These are phyloP conservation scores for Cornus suecica DNA, from an alignment of 148 eudicot genomes.

Conservation along the genomic window DNA sequence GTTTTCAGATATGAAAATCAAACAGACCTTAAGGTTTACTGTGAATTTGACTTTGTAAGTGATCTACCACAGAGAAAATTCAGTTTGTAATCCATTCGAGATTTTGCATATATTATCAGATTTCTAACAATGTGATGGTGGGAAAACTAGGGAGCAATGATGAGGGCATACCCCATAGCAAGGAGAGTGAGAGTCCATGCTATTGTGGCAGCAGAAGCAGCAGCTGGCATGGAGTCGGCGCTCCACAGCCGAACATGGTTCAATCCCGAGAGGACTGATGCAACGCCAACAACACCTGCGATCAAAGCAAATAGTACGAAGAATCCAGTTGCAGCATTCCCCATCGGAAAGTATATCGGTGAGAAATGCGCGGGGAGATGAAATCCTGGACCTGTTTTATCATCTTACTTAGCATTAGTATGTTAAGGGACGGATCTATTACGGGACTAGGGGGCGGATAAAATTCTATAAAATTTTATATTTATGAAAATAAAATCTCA, in stretches of 20 bases:
- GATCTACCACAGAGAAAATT: too few relatives aligned
- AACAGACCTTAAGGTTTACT: too few relatives aligned
- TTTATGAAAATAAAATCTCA: too few relatives aligned
- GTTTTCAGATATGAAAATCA: too few relatives aligned
- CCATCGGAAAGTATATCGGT: slow-evolving; percentile 94
- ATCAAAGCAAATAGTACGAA: slow-evolving; percentile 66
- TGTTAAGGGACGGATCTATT: too few relatives aligned
- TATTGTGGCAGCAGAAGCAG: slow-evolving; percentile 57
- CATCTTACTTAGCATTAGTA: background rate
- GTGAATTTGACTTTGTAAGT: too few relatives aligned
- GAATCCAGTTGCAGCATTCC: slow-evolving; percentile 90
- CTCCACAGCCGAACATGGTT: slow-evolving; percentile 55
- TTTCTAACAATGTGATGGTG: too few relatives aligned
- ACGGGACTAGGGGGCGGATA: too few relatives aligned
- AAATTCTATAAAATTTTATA: too few relatives aligned
- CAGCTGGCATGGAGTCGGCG: slow-evolving; percentile 46
- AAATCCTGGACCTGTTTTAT: slow-evolving; percentile 62
- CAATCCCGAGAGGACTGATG: slow-evolving; percentile 60
- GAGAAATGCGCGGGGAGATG: slow-evolving; percentile 84
- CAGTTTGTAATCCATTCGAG: too few relatives aligned
- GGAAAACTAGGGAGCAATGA: too few relatives aligned
- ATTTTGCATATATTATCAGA: too few relatives aligned
- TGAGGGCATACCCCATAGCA: slow-evolving; percentile 73
- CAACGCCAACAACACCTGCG: slow-evolving; percentile 82
- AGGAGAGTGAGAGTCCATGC: slow-evolving; percentile 82